phyloP scores from a whole-genome alignment of 176 grass and related monocot species.

The Aegilops umbellulata region DNA sequence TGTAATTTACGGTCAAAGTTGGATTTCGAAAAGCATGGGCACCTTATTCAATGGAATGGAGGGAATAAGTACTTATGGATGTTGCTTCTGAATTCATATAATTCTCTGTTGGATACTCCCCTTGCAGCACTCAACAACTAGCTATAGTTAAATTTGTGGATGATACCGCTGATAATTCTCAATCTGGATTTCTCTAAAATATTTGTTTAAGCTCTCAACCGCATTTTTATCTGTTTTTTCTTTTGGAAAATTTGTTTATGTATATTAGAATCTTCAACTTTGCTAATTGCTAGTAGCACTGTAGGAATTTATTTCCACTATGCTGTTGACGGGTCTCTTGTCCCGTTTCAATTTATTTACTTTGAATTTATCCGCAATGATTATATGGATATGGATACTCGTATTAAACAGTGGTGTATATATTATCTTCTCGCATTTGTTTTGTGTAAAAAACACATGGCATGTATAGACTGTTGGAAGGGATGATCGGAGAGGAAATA shows the following conservation, averaged over 20 bases:
- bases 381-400: not conserved
- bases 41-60: no score
- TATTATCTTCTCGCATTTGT: not conserved
- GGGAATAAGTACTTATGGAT: not conserved
- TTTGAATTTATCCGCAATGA: not conserved
- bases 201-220: not conserved
- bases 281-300: no score
- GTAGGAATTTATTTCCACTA: no score
- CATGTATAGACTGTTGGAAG: not conserved
- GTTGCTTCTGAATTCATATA: not conserved
- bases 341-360: not conserved
- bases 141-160: not conserved
- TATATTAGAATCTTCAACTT: no score
- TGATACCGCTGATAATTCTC: not conserved
- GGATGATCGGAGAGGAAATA: no score
- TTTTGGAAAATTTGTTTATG: not conserved
- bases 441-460: not conserved
- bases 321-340: not conserved
- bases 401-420: not conserved
- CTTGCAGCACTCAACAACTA: not conserved
- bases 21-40: no score
- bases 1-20: no score
- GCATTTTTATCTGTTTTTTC: not conserved
- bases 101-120: not conserved
- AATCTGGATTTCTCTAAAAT: not conserved